Evolutionary conservation across 768 basidiomycete genomes (phyloP), one percentile per base, ranked within the genome.

Genomic region (Boletus insuetus): DNA sequence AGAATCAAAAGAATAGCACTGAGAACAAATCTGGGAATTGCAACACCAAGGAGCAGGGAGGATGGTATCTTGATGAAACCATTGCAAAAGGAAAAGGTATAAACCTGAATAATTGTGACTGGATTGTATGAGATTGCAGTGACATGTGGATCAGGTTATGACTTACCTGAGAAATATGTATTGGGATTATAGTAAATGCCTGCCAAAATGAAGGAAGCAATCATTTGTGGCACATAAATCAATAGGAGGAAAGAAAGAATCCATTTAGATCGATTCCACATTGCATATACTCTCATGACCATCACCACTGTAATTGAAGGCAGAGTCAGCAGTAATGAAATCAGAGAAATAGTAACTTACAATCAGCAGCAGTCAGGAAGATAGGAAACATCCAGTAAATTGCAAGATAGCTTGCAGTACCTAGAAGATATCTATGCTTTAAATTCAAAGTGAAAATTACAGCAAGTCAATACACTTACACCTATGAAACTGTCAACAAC

Each of bases 401-500:
- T 12, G 17, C 10, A 24, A 31, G 11, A 8, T 6, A 12, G 13
- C 20, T 11, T 19, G 13, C 49, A 14, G 19, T 22, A 32, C 49
- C 49, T 50, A 41, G 16, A 6, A 13, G 22, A 32, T 34, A 12
- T 22, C 19, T 1, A 32, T 19, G 14, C 14, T 6, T n/a, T 22
- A 32, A 3, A 32, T 12, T 22, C 4, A 12, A 9, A 7, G 7
- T 42, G 31, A 16, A 8, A 11, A 32, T 1, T 13, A 19, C 0
- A 49, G 10, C 14, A 4, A 38, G 31, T 22, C 14, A 13, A 22
- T 22, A 14, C 2, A 17, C 60, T 59, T 58, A 59, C 60, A 61
- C 8, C 60, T 61, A 22, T 20, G 14, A 2, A 20, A 29, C 2
- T 1, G 5, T 46, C 7, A 16, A 22, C 16, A 19, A 53, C 10